Evolutionary conservation across 2,329 filamentous ascomycete species (phyloP).

Genomic region (Elsinoe fawcettii): DNA sequence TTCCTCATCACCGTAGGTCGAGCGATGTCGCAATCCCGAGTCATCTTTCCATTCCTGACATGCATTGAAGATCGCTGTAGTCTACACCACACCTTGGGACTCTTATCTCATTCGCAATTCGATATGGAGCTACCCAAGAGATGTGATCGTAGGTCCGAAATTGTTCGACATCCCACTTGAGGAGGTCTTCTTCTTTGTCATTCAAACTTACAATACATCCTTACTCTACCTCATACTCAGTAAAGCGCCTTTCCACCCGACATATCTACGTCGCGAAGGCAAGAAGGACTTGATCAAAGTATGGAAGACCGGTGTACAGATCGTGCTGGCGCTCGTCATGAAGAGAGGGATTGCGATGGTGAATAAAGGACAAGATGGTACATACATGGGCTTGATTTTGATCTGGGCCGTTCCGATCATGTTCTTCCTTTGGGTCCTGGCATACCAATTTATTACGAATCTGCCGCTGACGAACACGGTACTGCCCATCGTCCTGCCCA

Average conservation of each 20-base stretch:
- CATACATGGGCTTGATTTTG: slow-evolving; percentile 63
- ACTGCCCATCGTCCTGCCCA: slow-evolving; percentile 55
- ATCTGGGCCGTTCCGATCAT: slow-evolving; percentile 61
- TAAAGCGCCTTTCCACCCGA: slow-evolving; percentile 53
- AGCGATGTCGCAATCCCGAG: slow-evolving; percentile 14
- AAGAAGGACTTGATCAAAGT: slow-evolving; percentile 32
- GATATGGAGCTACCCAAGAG: slow-evolving; percentile 63
- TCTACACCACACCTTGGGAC: slow-evolving; percentile 67
- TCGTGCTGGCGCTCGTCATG: slow-evolving; percentile 39
- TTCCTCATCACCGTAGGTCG: slow-evolving; percentile 47
- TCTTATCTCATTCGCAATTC: slow-evolving; percentile 61
- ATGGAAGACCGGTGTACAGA: slow-evolving; percentile 44
- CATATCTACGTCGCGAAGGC: slow-evolving; percentile 41
- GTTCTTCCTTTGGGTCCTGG: slow-evolving; percentile 55
- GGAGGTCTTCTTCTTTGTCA: slow-evolving; percentile 69
- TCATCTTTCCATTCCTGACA: slow-evolving; percentile 21
- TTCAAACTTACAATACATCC: slow-evolving; percentile 67
- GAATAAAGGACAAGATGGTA: slow-evolving; percentile 42
- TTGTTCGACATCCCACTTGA: slow-evolving; percentile 60
- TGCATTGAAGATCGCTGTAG: slow-evolving; percentile 48
- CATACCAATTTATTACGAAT: slow-evolving; percentile 55
- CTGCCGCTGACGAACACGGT: slow-evolving; percentile 52
- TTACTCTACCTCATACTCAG: slow-evolving; percentile 60
- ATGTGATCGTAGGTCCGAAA: slow-evolving; percentile 56
- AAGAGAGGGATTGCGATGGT: slow-evolving; percentile 41